Evolutionary conservation across 2,329 filamentous ascomycete species (phyloP).

Genomic region (Aspergillus texensis): DNA sequence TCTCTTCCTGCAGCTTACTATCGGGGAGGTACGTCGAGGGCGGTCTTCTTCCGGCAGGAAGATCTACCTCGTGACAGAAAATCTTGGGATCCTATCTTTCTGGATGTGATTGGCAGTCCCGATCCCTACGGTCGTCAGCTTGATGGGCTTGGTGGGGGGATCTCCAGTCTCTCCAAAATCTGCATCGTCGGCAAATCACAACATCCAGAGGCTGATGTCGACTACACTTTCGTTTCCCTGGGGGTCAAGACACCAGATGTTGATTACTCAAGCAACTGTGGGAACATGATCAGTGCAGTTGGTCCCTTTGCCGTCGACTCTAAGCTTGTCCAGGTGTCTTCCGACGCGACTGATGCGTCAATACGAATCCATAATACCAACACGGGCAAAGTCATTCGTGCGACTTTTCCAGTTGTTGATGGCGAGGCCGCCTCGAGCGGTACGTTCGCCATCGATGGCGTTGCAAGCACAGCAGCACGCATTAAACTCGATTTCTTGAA

Average conservation of each 20-base stretch:
- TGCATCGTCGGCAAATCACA: conserved; percentile 63
- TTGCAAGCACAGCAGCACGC: conserved; percentile 59
- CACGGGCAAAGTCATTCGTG: conserved; percentile 65
- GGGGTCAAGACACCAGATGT: conserved; percentile 64
- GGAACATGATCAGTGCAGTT: conserved; percentile 71
- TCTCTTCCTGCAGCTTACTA: conserved; percentile 60
- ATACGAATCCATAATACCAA: conserved; percentile 72
- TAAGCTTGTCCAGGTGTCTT: conserved; percentile 45
- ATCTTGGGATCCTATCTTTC: conserved; percentile 60
- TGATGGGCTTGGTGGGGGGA: conserved; percentile 70
- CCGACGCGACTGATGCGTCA: conserved; percentile 36
- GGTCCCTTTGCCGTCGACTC: conserved; percentile 67
- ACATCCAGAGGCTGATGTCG: conserved; percentile 58
- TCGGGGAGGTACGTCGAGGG: conserved; percentile 70
- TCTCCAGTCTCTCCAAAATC: conserved; percentile 72
- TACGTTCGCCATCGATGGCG: conserved; percentile 65
- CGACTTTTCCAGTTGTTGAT: conserved; percentile 57
- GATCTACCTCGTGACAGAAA: conserved; percentile 53
- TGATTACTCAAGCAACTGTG: conserved; percentile 72
- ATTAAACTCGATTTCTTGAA: conserved; percentile 64
- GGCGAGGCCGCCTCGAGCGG: conserved; percentile 54
- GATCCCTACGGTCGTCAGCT: conserved; percentile 70
- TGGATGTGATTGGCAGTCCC: conserved; percentile 65
- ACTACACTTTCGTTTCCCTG: conserved; percentile 73
- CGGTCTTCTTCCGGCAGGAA: conserved; percentile 60